Conservation (phyloP, 148 eudicot genomes). For the Rhododendron ovatum region DNA sequence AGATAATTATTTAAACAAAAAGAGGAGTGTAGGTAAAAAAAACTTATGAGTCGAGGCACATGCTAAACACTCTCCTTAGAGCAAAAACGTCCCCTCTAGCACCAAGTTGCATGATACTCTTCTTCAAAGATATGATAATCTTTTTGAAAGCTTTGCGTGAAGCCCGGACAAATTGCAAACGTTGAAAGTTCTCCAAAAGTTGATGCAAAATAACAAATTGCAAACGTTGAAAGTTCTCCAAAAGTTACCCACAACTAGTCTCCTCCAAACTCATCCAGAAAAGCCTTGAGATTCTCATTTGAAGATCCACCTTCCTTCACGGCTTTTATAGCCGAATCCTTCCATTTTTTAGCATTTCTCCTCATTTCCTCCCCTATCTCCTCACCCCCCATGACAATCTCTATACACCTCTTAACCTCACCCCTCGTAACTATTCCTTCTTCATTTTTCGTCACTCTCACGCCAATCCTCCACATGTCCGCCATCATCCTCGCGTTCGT, state of each 20-base stretch:
- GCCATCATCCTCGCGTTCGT: conserved; percentile 46
- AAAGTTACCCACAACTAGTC: not conserved
- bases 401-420: conserved; percentile 35
- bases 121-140: no score
- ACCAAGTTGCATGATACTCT: no score
- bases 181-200: not conserved
- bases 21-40: no score
- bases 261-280: conserved; percentile 16
- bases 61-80: no score
- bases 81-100: no score
- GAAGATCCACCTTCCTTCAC: conserved; percentile 38
- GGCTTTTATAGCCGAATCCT: conserved; percentile 23
- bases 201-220: no score
- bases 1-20: no score
- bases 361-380: conserved; percentile 10
- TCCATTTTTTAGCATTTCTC: conserved; percentile 33
- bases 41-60: no score
- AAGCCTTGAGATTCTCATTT: conserved; percentile 25
- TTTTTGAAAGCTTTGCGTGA: no score
- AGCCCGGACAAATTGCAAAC: no score
- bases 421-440: conserved; percentile 23
- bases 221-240: not conserved
- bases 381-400: conserved; percentile 19
- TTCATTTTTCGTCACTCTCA: conserved; percentile 24
- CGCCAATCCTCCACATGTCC: conserved; percentile 37